Conservation (phyloP, 169 alveolate genomes). For the Babesia divergens region DNA sequence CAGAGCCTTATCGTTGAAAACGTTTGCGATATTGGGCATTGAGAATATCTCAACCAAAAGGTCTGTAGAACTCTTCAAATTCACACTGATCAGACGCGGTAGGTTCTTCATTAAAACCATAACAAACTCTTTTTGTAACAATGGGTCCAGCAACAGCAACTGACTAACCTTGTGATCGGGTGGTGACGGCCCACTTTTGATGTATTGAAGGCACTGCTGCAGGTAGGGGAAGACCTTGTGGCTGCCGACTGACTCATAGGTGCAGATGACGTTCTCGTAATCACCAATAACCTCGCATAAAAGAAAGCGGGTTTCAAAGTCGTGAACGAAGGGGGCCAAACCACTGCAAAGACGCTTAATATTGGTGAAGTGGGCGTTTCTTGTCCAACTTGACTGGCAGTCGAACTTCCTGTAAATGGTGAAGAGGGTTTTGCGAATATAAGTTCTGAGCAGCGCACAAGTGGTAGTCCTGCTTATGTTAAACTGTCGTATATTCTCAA, state of each 20-base stretch:
- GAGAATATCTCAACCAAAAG: conserved; percentile 31
- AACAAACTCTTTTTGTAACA: conserved; percentile 24
- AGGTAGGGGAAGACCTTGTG: conserved; percentile 19
- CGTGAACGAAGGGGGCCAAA: neutral
- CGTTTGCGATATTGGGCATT: conserved; percentile 14
- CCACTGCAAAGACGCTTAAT: conserved; percentile 27
- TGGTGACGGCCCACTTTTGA: neutral
- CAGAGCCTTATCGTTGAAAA: conserved; percentile 30
- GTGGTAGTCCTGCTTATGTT: neutral
- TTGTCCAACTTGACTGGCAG: conserved; percentile 17
- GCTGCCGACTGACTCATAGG: conserved; percentile 23
- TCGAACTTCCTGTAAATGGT: conserved; percentile 25
- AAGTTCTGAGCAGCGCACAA: neutral
- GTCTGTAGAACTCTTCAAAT: conserved; percentile 34
- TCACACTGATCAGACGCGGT: conserved; percentile 31
- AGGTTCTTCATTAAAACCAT: conserved; percentile 20
- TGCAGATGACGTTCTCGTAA: conserved; percentile 12
- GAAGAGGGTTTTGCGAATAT: conserved; percentile 2
- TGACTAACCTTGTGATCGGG: neutral
- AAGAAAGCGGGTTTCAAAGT: conserved; percentile 13
- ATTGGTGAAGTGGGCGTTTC: conserved; percentile 26
- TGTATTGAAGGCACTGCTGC: conserved; percentile 20
- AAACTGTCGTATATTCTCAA: conserved; percentile 24
- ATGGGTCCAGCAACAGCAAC: conserved; percentile 29
- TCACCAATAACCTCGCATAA: conserved; percentile 39